phyloP scores from a whole-genome alignment of 2,329 filamentous ascomycete genomes.

The Fusarium sp. region DNA sequence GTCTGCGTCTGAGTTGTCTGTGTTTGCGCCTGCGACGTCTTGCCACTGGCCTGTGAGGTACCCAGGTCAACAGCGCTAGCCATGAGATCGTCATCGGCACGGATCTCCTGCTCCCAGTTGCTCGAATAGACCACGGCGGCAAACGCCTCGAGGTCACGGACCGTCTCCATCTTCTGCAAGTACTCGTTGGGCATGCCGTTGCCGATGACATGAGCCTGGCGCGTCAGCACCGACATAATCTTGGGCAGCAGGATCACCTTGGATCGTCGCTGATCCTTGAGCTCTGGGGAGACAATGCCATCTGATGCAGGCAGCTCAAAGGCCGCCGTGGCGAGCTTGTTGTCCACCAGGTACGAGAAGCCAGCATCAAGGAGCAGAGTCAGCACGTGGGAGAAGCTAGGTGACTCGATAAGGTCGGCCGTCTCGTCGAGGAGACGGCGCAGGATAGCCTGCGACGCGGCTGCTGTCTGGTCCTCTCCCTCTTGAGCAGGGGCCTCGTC shows the following conservation, averaged over 20 bases:
- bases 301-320: slow-evolving; percentile 69
- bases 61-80: slow-evolving; percentile 52
- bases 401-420: slow-evolving; percentile 93
- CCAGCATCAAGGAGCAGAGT: slow-evolving; percentile 87
- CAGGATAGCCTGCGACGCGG: slow-evolving; percentile 68
- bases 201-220: slow-evolving; percentile 91
- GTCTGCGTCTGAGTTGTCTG: slow-evolving; percentile 18
- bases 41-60: slow-evolving; percentile 32
- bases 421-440: slow-evolving; percentile 94
- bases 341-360: slow-evolving; percentile 86
- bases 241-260: slow-evolving; percentile 83
- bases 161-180: slow-evolving; percentile 79
- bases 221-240: slow-evolving; percentile 87
- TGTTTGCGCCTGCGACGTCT: slow-evolving; percentile 28
- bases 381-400: slow-evolving; percentile 87
- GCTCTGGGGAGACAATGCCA: slow-evolving; percentile 59
- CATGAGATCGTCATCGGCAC: slow-evolving; percentile 57
- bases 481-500: slow-evolving; percentile 57
- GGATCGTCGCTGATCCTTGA: slow-evolving; percentile 64
- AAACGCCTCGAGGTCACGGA: slow-evolving; percentile 83
- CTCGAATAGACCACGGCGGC: slow-evolving; percentile 89
- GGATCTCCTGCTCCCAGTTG: slow-evolving; percentile 79
- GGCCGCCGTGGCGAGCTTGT: slow-evolving; percentile 81
- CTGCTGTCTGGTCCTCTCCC: slow-evolving; percentile 48
- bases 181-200: slow-evolving; percentile 80